Evolutionary conservation across 2,329 filamentous ascomycete genomes (phyloP).

Genomic region (Colletotrichum somersetense): DNA sequence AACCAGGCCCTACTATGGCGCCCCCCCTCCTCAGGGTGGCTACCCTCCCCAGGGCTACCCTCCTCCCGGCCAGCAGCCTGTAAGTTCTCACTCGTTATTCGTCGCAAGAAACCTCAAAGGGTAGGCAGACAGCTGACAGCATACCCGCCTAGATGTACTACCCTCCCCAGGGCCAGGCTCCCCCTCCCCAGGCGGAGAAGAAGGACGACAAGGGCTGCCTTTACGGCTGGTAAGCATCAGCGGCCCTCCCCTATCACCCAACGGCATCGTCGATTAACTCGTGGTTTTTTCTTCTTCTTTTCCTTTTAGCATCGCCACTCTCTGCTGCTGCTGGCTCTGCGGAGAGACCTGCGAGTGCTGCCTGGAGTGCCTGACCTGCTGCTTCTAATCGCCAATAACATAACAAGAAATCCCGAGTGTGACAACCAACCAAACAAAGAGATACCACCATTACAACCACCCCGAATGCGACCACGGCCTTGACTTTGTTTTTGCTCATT

Average conservation of each 20-base stretch:
- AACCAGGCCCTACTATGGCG: constrained; percentile 42
- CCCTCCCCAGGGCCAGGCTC: constrained; percentile 48
- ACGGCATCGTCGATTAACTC: not conserved
- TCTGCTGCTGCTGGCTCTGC: constrained; percentile 61
- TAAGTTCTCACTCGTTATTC: constrained; percentile 8
- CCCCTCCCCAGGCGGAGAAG: constrained; percentile 53
- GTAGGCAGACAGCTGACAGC: constrained; percentile 6
- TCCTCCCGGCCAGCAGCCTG: constrained; percentile 43
- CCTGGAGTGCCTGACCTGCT: constrained; percentile 56
- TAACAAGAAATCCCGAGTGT: constrained; percentile 3
- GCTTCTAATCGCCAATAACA: constrained; percentile 48
- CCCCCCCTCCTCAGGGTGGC: constrained; percentile 43
- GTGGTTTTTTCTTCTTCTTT: not conserved
- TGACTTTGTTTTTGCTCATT: not conserved
- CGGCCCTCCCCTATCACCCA: not conserved
- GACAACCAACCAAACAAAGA: constrained; percentile 4
- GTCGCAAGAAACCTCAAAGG: not conserved
- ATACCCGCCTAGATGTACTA: constrained; percentile 44
- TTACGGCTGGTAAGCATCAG: constrained; percentile 52
- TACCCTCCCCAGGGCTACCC: constrained; percentile 44
- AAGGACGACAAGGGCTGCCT: constrained; percentile 58
- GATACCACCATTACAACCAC: not conserved
- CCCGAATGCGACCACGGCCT: constrained; percentile 37
- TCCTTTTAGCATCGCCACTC: constrained; percentile 52
- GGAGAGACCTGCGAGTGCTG: constrained; percentile 60